phyloP scores from a whole-genome alignment of 208 protist genomes.

The Giardia duodenalis region DNA sequence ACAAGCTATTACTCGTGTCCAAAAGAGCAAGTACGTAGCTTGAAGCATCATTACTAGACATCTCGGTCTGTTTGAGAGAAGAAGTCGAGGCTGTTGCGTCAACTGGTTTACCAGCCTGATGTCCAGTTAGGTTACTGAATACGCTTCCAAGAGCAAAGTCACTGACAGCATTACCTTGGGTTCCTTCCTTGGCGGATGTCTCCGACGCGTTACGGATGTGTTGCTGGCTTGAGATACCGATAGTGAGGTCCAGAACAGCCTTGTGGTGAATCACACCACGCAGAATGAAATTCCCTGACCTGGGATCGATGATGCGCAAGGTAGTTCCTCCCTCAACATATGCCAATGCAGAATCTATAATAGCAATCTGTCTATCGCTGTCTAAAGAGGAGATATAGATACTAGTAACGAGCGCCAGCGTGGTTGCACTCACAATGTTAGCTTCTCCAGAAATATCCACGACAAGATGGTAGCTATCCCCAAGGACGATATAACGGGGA shows the following conservation, averaged over 20 bases:
- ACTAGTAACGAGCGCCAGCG: background rate
- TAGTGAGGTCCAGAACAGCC: background rate
- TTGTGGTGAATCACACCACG: background rate
- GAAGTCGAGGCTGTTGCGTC: background rate
- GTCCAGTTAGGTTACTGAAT: background rate
- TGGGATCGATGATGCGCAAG: background rate
- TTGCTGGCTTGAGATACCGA: background rate
- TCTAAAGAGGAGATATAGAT: background rate
- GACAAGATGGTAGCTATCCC: background rate
- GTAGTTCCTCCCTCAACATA: background rate
- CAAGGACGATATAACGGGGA: background rate
- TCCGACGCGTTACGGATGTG: background rate
- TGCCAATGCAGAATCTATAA: background rate
- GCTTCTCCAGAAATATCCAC: background rate
- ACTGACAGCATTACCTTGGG: background rate
- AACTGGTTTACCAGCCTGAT: background rate
- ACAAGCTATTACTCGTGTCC: background rate
- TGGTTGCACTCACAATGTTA: background rate
- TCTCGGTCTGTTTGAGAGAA: background rate
- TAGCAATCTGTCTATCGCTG: background rate
- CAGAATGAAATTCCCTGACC: background rate
- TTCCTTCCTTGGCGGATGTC: background rate
- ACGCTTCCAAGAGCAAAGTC: background rate
- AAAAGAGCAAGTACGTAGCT: background rate
- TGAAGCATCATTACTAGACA: background rate